Evolutionary conservation across 2,329 filamentous ascomycete species (phyloP).

Genomic region (Stagonosporopsis vannaccii): DNA sequence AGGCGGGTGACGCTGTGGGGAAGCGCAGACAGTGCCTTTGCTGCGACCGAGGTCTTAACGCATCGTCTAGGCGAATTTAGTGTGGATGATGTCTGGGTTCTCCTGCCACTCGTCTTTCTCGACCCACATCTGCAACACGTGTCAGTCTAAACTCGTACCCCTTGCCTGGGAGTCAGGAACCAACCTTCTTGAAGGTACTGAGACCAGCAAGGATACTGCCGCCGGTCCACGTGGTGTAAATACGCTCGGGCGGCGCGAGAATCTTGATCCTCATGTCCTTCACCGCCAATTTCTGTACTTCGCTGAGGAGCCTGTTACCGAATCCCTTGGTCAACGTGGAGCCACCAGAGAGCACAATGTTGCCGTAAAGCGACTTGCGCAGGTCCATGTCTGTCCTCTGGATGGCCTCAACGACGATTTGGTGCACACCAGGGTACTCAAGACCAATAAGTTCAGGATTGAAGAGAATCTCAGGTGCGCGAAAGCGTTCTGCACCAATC

Average conservation of each 20-base stretch:
- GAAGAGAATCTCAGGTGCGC: slow-evolving; percentile 96
- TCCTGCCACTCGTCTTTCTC: slow-evolving; percentile 99
- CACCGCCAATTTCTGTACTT: slow-evolving; percentile 91
- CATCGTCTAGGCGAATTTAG: slow-evolving; percentile 81
- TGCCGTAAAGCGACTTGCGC: slow-evolving; percentile 90
- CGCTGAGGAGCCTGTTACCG: slow-evolving; percentile 87
- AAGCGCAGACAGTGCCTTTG: slow-evolving; percentile 27
- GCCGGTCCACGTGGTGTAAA: slow-evolving; percentile 99
- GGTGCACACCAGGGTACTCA: slow-evolving; percentile 95
- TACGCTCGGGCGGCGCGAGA: slow-evolving; percentile 94
- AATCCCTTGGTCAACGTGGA: slow-evolving; percentile 97
- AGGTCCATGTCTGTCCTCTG: slow-evolving; percentile 94
- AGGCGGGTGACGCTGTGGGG: slow-evolving; percentile 44
- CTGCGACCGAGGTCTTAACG: slow-evolving; percentile 31
- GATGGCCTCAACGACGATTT: slow-evolving; percentile 97
- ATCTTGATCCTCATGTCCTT: slow-evolving; percentile 99
- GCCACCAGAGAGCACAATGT: slow-evolving; percentile 95
- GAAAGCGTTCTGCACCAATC: slow-evolving; percentile 92
- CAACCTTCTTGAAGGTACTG: slow-evolving; percentile 97
- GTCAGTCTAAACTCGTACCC: slow-evolving; percentile 35
- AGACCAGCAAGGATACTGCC: slow-evolving; percentile 95
- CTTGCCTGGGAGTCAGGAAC: slow-evolving; percentile 33
- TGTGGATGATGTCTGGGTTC: slow-evolving; percentile 98
- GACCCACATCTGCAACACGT: slow-evolving; percentile 86
- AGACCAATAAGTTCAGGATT: slow-evolving; percentile 96